Evolutionary conservation across 768 basidiomycete species (phyloP).

Genomic region (Termitomyces sp.): DNA sequence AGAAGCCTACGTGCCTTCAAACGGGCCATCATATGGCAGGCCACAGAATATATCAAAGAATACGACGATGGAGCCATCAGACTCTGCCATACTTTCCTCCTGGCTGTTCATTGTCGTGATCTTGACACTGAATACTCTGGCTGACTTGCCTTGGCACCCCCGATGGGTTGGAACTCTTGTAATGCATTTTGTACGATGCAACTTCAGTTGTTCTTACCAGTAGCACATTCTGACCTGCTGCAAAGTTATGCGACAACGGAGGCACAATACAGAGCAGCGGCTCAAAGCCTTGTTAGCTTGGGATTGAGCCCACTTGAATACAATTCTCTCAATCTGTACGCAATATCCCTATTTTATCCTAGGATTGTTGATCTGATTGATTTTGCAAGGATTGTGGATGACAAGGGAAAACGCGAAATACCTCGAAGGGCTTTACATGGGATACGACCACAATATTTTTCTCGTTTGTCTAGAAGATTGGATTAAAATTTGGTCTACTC

Average conservation of each 20-base stretch:
- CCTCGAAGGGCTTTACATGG: constrained; percentile 44
- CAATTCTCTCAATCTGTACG: constrained; percentile 41
- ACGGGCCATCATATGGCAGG: constrained; percentile 10
- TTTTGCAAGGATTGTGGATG: constrained; percentile 45
- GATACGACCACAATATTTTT: constrained; percentile 35
- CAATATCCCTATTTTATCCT: background rate
- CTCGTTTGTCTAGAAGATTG: constrained; percentile 35
- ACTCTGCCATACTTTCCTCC: constrained; percentile 8
- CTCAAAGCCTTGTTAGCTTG: constrained; percentile 36
- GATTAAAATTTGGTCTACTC: constrained; percentile 70
- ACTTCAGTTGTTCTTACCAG: background rate
- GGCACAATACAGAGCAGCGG: constrained; percentile 38
- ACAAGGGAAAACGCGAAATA: constrained; percentile 41
- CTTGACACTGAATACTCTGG: constrained; percentile 16
- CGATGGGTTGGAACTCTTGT: constrained; percentile 52
- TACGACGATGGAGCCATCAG: background rate
- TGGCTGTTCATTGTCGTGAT: constrained; percentile 14
- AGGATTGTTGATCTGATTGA: background rate
- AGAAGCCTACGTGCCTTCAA: background rate
- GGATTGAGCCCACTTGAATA: constrained; percentile 40
- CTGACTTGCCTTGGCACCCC: constrained; percentile 38
- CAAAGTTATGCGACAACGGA: constrained; percentile 42
- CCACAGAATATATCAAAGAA: background rate
- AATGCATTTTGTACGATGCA: constrained; percentile 42
- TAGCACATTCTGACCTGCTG: background rate